A percentile compares a stretch with the other conserved stretches of the same genome.
Evolutionary conservation across 257 asterid genomes (phyloP).

Genomic region (Petunia axillaris): DNA sequence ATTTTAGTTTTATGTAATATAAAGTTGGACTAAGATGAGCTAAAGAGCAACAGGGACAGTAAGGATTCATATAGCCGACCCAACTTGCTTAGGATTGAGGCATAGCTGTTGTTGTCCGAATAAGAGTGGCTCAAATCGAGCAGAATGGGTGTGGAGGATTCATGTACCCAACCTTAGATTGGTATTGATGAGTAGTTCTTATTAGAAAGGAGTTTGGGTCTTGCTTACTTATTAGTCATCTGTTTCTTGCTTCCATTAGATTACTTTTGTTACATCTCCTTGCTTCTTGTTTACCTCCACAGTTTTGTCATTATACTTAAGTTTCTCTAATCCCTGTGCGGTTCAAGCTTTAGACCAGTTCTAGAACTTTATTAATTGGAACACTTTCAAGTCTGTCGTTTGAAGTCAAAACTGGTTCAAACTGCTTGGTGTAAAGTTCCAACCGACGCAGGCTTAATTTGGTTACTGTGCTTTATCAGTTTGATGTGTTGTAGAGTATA

Average conservation of each 20-base stretch:
- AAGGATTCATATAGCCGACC: background rate
- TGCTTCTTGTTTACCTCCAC: background rate
- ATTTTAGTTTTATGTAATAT: too few relatives aligned
- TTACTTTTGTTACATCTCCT: background rate
- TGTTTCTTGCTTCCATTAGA: background rate
- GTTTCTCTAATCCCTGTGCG: background rate
- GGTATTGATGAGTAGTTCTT: background rate
- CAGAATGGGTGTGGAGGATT: background rate
- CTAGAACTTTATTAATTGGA: background rate
- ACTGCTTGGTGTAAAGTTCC: background rate
- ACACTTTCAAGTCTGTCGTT: background rate
- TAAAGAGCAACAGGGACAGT: background rate
- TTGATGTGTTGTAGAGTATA: background rate
- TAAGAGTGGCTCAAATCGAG: background rate
- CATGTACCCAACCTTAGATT: background rate
- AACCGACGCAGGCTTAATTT: background rate
- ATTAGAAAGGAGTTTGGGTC: background rate
- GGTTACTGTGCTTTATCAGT: background rate
- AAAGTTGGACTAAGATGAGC: slow-evolving; percentile 11
- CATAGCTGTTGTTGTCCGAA: background rate
- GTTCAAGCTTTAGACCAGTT: background rate
- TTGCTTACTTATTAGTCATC: background rate
- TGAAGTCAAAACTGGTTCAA: background rate
- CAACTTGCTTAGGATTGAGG: background rate
- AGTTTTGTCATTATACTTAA: background rate